Base-by-base conservation (phyloP, 495 filamentous ascomycete genomes). In the Podospora sp. region DNA sequence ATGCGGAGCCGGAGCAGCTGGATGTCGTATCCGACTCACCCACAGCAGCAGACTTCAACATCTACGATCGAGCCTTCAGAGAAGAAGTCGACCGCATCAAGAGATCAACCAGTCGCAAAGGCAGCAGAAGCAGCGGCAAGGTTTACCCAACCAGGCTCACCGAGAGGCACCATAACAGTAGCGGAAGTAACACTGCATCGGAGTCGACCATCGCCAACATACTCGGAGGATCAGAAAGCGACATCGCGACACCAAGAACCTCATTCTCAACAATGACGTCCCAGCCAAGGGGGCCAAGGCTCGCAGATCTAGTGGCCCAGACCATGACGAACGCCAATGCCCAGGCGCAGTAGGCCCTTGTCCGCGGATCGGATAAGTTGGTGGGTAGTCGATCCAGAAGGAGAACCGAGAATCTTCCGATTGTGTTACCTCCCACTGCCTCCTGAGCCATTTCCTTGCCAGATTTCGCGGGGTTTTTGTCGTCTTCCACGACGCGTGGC, bases 11-110 rank as follows among this genome's bases (percentile, higher is more conserved):
- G 65, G 62, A 63, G 5, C 69, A 74, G 11, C 70, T 71, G 26
- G 71, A 84, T n/a, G 60, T 90, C 20, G 88, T 97, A 50, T 91
- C 91, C 62, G 93, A 97, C 72, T 93, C 90, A 9, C 94, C 93
- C 9, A 87, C 87, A 1, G 89, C 87, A 8, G 90, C 90, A 6
- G 91, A 94, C 53, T 90, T 92, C 68, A 88, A 94, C 69, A 88
- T 97, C 53, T 97, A 96, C 73, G 92, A 96, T 69, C 87, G 84
- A 0, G 94, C 94, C 4, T 98, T 96, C 71, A 86, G 90, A 50
- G 81, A 88, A 58, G 92, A 97, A 81, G 85, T 96, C 12, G 86
- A 91, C 62, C 86, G 90, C 11, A 96, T 97, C 72, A 73, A 71
- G 71, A 22, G 71, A 53, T 66, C 69, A 12, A 63, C 51, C 14